Evolutionary conservation across 2,329 filamentous ascomycete genomes (phyloP), one percentile per base, ranked within the genome.

Genomic region (Colletotrichum euphorbiae): DNA sequence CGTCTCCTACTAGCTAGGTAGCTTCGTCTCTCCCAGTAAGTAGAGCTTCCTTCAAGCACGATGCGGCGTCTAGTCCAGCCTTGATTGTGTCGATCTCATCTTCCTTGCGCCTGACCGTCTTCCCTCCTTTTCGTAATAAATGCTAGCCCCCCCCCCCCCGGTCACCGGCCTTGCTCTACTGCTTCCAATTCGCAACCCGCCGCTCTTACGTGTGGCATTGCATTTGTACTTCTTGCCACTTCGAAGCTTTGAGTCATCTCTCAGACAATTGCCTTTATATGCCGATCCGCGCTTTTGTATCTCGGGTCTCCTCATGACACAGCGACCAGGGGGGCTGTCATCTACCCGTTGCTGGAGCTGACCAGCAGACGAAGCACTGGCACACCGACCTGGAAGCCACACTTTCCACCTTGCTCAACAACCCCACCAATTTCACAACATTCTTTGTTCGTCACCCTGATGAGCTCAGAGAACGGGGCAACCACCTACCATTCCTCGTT

Each of bases 341-440:
- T 51, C 62, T 51, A 31, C 56, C 45, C 31, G 9, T 24, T 62
- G 36, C 56, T 40, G 31, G 62, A 62, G 45, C 40, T 50, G 38
- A 64, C 56, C 19, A 38, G 43, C 42, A 28, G 62, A 51, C 54
- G 28, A 59, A 46, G 48, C 42, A 51, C 31, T 48, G 42, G 56
- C 51, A 52, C 55, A 42, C 59, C 50, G 21, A 40, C 28, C 28
- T 28, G 28, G 28, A 28, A 2, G 24, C 24, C 24, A 24, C 24
- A 28, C 28, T 59, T 59, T 64, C 21, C 46, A 65, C 42, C 54
- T 28, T 55, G 51, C 61, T 42, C 52, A 60, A 56, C 33, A 60
- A 60, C 62, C 46, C 67, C 67, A 60, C 62, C 62, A 67, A 69
- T 69, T 43, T 69, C 19, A 36, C 56, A 60, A 42, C 69, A 69